Evolutionary conservation across 108 stramenopile species (phyloP).

Genomic region (Mayamaea pseudoterrestris): DNA sequence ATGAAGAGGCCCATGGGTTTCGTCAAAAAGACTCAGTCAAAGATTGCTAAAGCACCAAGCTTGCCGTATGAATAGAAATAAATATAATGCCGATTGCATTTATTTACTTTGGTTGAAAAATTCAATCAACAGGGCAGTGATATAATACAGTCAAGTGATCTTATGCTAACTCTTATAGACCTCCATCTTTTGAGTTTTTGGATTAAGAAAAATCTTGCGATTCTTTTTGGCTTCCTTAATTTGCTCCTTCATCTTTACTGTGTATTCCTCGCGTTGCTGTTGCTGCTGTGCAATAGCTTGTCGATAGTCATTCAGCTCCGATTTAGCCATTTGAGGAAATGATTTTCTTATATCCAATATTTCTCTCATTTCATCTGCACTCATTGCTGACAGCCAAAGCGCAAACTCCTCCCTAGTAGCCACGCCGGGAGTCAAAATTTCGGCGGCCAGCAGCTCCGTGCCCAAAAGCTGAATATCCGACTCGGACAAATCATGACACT

Average conservation of each 20-base stretch:
- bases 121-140: no score
- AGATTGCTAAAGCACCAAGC: slow-evolving; percentile 49
- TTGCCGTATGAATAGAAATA: slow-evolving; percentile 60
- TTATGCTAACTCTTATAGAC: no score
- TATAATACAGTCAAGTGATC: no score
- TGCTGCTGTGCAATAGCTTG: slow-evolving; percentile 28
- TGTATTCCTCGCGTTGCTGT: slow-evolving; percentile 9
- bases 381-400: slow-evolving; percentile 60
- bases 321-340: slow-evolving; percentile 36
- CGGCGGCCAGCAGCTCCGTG: slow-evolving; percentile 65
- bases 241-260: slow-evolving; percentile 48
- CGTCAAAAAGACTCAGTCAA: slow-evolving; percentile 14
- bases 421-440: slow-evolving; percentile 50
- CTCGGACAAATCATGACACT: slow-evolving; percentile 54
- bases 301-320: slow-evolving; percentile 36
- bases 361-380: slow-evolving; percentile 47
- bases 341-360: slow-evolving; percentile 51
- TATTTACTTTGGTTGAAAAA: no score
- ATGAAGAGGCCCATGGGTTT: slow-evolving; percentile 51
- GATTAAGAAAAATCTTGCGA: slow-evolving; percentile 62
- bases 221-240: slow-evolving; percentile 47
- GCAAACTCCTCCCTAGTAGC: slow-evolving; percentile 68
- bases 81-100: no score
- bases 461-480: slow-evolving; percentile 64
- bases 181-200: slow-evolving; percentile 58